These are phyloP conservation scores for Closterium sp. DNA, from an alignment of 139 green algal genomes.

Conservation along the genomic window DNA sequence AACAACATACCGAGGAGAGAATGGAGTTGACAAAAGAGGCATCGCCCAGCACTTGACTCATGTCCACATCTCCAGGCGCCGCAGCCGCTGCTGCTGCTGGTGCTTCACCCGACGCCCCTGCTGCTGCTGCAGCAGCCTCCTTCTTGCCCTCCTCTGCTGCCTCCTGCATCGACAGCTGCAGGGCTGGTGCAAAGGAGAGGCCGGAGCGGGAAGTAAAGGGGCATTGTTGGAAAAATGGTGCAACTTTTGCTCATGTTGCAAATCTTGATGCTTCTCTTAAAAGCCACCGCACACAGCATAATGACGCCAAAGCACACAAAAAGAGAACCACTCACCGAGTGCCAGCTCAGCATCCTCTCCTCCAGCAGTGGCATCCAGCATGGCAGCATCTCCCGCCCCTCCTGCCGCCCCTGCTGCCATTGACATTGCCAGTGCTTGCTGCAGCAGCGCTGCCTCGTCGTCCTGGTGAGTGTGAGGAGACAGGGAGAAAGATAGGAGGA, in stretches of 20 bases:
- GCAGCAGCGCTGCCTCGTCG: conserved; percentile 77
- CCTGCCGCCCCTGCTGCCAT: conserved; percentile 65
- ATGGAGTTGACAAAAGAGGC: conserved; percentile 48
- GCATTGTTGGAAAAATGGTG: too few species aligned
- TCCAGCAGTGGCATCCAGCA: neutral
- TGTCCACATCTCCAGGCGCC: conserved; percentile 4
- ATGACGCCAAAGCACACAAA: neutral
- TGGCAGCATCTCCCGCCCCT: conserved; percentile 1
- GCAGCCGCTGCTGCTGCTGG: neutral
- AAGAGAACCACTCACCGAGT: conserved; percentile 7
- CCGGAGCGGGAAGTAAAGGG: too few species aligned
- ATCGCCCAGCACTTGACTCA: conserved; percentile 30
- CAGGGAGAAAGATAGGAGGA: too few species aligned
- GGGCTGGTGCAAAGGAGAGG: conserved; percentile 32
- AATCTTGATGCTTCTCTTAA: too few species aligned
- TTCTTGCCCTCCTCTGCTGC: neutral
- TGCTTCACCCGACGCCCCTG: neutral
- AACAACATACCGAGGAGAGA: conserved; percentile 29
- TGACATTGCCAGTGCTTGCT: conserved; percentile 88
- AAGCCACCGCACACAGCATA: too few species aligned
- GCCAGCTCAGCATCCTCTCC: conserved; percentile 37
- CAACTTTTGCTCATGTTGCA: too few species aligned
- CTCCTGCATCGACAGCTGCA: conserved; percentile 52
- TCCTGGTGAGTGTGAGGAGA: conserved; percentile 55
- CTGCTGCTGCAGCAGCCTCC: neutral